Conservation (phyloP, 139 green algal species). For the Medakamo hakoo region DNA sequence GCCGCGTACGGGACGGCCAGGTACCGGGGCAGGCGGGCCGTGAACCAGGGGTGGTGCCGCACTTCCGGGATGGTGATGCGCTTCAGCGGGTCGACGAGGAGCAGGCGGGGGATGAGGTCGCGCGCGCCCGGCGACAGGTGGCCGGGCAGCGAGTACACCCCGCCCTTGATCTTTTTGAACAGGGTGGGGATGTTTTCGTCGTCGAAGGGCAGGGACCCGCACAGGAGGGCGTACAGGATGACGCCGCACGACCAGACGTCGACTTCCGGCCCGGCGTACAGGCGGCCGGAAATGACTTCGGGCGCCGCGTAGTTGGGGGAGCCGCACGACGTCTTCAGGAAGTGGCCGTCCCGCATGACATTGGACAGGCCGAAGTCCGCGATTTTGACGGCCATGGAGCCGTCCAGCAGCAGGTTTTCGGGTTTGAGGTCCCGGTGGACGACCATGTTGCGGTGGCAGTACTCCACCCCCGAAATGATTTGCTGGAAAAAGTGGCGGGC, state of each 20-base stretch:
- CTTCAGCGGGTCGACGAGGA: slow-evolving; percentile 97
- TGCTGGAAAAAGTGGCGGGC: slow-evolving; percentile 98
- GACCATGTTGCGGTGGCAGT: slow-evolving; percentile 95
- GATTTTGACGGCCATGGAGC: slow-evolving; percentile 79
- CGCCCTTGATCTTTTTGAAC: slow-evolving; percentile 99
- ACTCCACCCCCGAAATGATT: slow-evolving; percentile 91
- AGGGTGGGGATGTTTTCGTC: slow-evolving; percentile 99
- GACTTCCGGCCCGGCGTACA: slow-evolving; percentile 96
- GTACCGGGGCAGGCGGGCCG: slow-evolving; percentile 83
- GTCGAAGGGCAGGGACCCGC: slow-evolving; percentile 94
- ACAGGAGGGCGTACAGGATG: slow-evolving; percentile 98
- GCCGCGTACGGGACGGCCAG: slow-evolving; percentile 88
- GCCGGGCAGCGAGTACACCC: slow-evolving; percentile 90
- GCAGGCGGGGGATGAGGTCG: slow-evolving; percentile 96
- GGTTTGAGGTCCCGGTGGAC: slow-evolving; percentile 81
- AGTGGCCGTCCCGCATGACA: slow-evolving; percentile 97
- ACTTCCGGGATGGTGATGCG: slow-evolving; percentile 98
- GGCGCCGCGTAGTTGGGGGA: slow-evolving; percentile 96
- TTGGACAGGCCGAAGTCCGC: slow-evolving; percentile 95
- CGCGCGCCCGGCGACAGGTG: slow-evolving; percentile 82
- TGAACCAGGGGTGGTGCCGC: slow-evolving; percentile 89
- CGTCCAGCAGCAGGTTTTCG: slow-evolving; percentile 95
- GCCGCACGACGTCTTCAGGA: slow-evolving; percentile 95
- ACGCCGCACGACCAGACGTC: slow-evolving; percentile 98
- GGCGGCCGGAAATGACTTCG: slow-evolving; percentile 91